Conservation (phyloP, 306 rosid genomes). For the Amphicarpaea edgeworthii region DNA sequence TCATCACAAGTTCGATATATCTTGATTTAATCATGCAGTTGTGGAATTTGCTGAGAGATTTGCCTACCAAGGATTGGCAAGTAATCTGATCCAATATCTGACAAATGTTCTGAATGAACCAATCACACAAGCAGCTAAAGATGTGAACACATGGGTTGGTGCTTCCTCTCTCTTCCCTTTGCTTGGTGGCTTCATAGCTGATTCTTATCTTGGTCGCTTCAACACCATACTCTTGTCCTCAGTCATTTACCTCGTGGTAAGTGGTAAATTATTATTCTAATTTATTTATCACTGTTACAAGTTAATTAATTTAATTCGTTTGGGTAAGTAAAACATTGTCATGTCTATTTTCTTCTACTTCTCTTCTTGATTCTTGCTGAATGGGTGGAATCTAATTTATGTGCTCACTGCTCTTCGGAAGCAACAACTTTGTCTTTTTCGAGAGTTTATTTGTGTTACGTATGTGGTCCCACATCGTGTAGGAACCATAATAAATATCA, state of each 20-base stretch:
- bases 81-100: conserved; percentile 51
- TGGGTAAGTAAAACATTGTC: background rate
- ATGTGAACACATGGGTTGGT: conserved; percentile 74
- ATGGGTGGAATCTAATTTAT: conserved; percentile 41
- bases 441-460: background rate
- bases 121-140: conserved; percentile 53
- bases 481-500: conserved; percentile 19
- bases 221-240: conserved; percentile 62
- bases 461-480: conserved; percentile 21
- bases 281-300: background rate
- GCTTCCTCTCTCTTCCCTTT: conserved; percentile 64
- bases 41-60: conserved; percentile 66
- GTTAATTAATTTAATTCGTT: background rate
- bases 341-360: background rate
- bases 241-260: conserved; percentile 60
- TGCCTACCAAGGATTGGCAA: conserved; percentile 54
- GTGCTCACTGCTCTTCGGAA: conserved; percentile 25
- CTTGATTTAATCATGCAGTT: conserved; percentile 31
- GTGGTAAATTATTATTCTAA: background rate
- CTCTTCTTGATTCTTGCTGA: conserved; percentile 7
- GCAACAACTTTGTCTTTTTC: conserved; percentile 45
- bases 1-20: background rate
- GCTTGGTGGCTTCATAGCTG: conserved; percentile 67
- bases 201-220: conserved; percentile 70
- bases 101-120: conserved; percentile 61